Base-by-base conservation (phyloP, 495 filamentous ascomycete species). In the Aspergillus diversus region DNA sequence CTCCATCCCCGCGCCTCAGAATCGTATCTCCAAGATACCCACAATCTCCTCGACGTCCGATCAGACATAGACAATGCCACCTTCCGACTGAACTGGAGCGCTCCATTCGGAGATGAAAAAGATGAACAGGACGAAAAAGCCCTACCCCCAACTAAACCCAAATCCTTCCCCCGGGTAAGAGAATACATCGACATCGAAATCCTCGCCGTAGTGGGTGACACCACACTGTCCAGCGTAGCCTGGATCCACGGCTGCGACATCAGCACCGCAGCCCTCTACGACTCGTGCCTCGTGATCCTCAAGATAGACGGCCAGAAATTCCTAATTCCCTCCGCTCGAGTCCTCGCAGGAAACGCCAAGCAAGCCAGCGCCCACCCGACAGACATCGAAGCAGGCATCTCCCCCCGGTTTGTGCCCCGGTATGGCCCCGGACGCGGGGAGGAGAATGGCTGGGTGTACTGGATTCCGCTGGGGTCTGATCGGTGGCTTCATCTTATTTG, bases 221-320 rank as follows among this genome's bases (percentile, higher is more conserved):
- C 46, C 1, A 16, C 46, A 48, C 46, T 48, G 1, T 48, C 46
- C 1, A 48, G 46, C 46, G 1, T 48, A 16, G 8, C 46, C 46
- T 48, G 46, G 46, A 48, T 48, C 46, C 46, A 48, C 46, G 46
- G 46, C 8, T 48, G 46, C 46, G 46, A 48, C 46, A 48, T 48
- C 46, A 48, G 46, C 46, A 48, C 11, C 46, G 46, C 46, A 5
- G 11, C 6, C n/a, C 46, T 48, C 46, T 48, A 48, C 46, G 46
- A 48, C 46, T 48, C 46, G 1, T 48, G 46, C n/a, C 46, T 48
- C 1, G 46, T 48, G 8, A 16, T 48, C 8, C 11, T 48, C 46
- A 48, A 48, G 46, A 48, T 48, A 48, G 46, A 16, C 8, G 1
- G 1, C 11, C 3, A 48, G 6, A 48, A 2, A 1, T 48, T 13